Evolutionary conservation across 202 grass and related monocot genomes (phyloP), one percentile per base, ranked within the genome.

Genomic region (Cymbopogon flexuosus): DNA sequence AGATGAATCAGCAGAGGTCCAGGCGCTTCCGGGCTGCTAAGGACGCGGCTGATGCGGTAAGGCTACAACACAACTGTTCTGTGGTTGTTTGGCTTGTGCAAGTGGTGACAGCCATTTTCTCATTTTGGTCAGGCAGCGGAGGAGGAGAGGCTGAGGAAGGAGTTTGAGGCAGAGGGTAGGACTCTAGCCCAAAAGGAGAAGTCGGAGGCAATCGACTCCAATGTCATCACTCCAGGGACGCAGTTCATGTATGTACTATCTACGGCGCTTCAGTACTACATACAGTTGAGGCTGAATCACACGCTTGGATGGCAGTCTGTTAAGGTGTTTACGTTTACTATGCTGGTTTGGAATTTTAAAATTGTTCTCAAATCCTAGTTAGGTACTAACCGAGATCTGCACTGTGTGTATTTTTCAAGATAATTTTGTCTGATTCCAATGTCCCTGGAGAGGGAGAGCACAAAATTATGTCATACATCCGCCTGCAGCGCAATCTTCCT

Each of bases 381-480:
- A 84, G 68, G 68, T 72, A 83, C 65, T 91, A 81, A 84, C 81
- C 33, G 72, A 46, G 33, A 58, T 86, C 60, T 90, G 77, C 57
- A 62, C 83, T 74, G 31, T 59, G 21, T 88, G 58, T 82, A 61
- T 93, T 89, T 87, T 91, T 66, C 54, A 86, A 99, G 96, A 88
- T 99, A 75, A 84, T 99, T 41, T 73, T 99, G 78, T 99, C 96
- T 19, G 96, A 99, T 86, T 93, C 92, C 4, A 99, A 99, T 83
- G 96, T 99, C 45, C 96, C 92, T 87, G 92, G 96, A 49, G 96
- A 99, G 85, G 92, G 96, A 29, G 92, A 95, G 71, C 92, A 99
- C 69, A 95, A 99, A 86, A 83, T 99, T 69, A 99, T 99, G 92
- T 95, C 96, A 64, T 99, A 99, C 76, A 95, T 99, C 49, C 90